Base-by-base conservation (phyloP, 208 protist genomes). In the Trypanosoma platydactyli region DNA sequence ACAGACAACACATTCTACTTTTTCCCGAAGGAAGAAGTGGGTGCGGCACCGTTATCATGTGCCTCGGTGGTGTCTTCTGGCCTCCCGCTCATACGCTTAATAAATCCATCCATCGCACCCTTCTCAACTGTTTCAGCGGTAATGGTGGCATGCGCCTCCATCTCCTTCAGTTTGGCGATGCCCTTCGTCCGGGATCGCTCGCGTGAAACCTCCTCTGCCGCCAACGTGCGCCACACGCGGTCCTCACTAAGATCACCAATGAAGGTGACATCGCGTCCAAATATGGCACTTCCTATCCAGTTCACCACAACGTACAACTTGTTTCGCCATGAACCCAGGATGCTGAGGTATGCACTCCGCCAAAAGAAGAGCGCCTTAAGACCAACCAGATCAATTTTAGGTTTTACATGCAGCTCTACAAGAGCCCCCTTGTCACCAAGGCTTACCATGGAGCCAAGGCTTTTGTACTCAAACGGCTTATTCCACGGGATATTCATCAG, bases 331-430 rank as follows among this genome's bases (percentile, higher is more conserved):
- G 84, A 90, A 41, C 86, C 89, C 33, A 95, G 77, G 42, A 92
- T 89, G 68, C 82, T 91, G 55, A 95, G 71, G 75, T 95, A 95
- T 29, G 89, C 89, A 54, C 84, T 92, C 53, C 88, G 83, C 89
- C 89, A 95, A 38, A 95, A 80, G 70, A 64, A 91, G 40, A 92
- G 73, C 18, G 89, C 88, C 69, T 84, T 79, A 35, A 89, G 79
- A 29, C 88, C 86, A n/a, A 81, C 77, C 58, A 95, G 59, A 71
- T 91, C 89, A 30, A 92, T 44, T 52, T 65, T 76, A 25, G 15
- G 9, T 16, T 15, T 20, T 0, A 38, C 53, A 20, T 76, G 29
- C 1, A 83, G 42, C 30, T 76, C 68, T 16, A 80, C 73, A 48
- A 77, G 25, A 27, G 89, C 89, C 25, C 71, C 79, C 40, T n/a